Percentiles rank a stretch among this genome's conserved stretches.
These are phyloP conservation scores for Knufia petricola DNA, from an alignment of 2,329 filamentous ascomycete genomes.

Conservation along the genomic window DNA sequence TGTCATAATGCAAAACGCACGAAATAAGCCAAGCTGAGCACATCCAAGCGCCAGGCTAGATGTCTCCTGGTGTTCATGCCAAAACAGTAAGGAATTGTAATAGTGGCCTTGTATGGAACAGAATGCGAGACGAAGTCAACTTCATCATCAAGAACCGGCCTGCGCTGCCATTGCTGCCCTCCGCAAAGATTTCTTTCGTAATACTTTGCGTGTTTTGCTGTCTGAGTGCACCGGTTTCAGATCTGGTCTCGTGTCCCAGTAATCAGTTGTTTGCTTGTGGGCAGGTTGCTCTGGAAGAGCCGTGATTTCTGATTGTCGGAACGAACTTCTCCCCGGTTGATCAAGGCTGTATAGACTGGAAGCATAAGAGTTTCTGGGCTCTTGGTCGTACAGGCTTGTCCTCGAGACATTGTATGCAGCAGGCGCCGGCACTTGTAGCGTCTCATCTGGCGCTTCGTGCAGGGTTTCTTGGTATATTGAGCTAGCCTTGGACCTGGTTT, in stretches of 20 bases:
- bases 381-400: neutral
- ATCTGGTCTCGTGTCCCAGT: slow-evolving; percentile 5
- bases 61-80: neutral
- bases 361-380: neutral
- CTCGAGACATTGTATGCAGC: slow-evolving; percentile 1
- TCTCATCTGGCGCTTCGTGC: neutral
- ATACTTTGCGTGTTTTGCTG: slow-evolving; percentile 6
- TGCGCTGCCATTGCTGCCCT: slow-evolving; percentile 5
- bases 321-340: neutral
- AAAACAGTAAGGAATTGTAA: neutral
- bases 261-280: slow-evolving; percentile 1
- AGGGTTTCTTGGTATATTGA: slow-evolving; percentile 2
- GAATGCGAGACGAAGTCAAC: neutral
- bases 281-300: neutral
- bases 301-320: slow-evolving; percentile 5
- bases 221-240: neutral
- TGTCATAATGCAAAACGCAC: neutral
- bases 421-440: neutral
- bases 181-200: slow-evolving; percentile 8
- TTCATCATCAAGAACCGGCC: neutral
- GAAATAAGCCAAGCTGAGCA: neutral
- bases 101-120: slow-evolving; percentile 6
- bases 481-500: neutral
- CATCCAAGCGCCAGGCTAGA: neutral
- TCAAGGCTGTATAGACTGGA: neutral